phyloP scores from a whole-genome alignment of 75 land plant genomes.

The Chamaecyparis obtusa region DNA sequence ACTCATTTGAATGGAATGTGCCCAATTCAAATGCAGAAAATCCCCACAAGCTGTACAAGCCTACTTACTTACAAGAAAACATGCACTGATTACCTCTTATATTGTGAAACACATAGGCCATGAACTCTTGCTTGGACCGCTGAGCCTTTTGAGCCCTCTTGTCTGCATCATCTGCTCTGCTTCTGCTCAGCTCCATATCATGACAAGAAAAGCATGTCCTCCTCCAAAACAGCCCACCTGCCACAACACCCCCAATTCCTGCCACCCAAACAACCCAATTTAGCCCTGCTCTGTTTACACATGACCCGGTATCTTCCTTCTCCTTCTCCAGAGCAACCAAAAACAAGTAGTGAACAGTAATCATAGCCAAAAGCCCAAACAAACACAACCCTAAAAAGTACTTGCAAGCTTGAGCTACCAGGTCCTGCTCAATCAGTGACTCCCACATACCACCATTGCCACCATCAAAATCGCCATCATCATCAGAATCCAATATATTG shows the following conservation, averaged over 20 bases:
- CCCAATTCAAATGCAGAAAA: no score
- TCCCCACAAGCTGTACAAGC: no score
- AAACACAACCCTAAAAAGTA: neutral
- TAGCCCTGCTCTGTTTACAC: no score
- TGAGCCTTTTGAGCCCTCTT: conserved; percentile 24
- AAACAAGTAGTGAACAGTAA: neutral
- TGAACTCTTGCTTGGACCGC: conserved; percentile 34
- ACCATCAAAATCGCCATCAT: neutral
- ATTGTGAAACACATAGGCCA: conserved; percentile 48
- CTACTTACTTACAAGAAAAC: no score
- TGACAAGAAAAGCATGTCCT: conserved; percentile 4
- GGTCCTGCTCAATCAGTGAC: neutral
- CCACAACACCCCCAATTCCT: no score
- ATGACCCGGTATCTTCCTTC: neutral
- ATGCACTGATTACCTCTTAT: conserved; percentile 24
- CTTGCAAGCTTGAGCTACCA: conserved; percentile 1
- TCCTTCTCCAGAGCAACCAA: conserved; percentile 2
- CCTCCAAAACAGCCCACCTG: no score
- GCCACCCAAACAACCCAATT: no score
- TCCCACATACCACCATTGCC: neutral
- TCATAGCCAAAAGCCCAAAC: conserved; percentile 2
- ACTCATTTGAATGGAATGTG: no score
- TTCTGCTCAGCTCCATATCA: conserved; percentile 2
- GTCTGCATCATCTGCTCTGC: conserved; percentile 21
- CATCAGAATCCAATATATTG: neutral